Percentiles rank a stretch among this genome's conserved stretches.
Conservation (phyloP, 164 flowering plant genomes). For the Piper longum region DNA sequence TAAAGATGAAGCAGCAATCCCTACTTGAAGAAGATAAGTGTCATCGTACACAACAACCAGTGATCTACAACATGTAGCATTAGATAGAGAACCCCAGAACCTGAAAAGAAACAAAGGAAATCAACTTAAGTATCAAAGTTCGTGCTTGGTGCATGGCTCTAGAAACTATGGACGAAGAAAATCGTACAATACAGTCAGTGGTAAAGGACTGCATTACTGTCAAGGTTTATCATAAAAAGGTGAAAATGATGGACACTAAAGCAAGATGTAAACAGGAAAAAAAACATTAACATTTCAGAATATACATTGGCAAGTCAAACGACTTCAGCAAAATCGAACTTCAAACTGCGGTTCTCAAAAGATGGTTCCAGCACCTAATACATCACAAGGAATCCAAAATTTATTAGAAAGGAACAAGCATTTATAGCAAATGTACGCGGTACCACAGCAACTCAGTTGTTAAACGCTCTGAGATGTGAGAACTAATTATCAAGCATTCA, state of each 20-base stretch:
- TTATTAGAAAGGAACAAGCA: background rate
- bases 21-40: slow-evolving; percentile 60
- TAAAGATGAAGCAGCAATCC: slow-evolving; percentile 52
- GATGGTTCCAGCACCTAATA: too few species aligned
- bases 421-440: background rate
- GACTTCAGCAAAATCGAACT: too few species aligned
- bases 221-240: too few species aligned
- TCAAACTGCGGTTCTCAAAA: too few species aligned
- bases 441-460: slow-evolving; percentile 72
- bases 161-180: background rate
- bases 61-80: slow-evolving; percentile 75
- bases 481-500: slow-evolving; percentile 34
- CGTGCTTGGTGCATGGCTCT: background rate
- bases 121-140: background rate
- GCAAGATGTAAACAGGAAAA: too few species aligned
- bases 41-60: slow-evolving; percentile 53
- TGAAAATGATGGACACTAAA: too few species aligned
- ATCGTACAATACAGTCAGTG: background rate
- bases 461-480: slow-evolving; percentile 36
- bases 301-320: too few species aligned
- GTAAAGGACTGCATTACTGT: too few species aligned
- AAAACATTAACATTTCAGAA: too few species aligned
- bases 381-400: too few species aligned
- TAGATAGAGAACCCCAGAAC: slow-evolving; percentile 75
- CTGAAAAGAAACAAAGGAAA: slow-evolving; percentile 20